Conservation (phyloP, 164 flowering plant species). For the Stephania yunnanensis region DNA sequence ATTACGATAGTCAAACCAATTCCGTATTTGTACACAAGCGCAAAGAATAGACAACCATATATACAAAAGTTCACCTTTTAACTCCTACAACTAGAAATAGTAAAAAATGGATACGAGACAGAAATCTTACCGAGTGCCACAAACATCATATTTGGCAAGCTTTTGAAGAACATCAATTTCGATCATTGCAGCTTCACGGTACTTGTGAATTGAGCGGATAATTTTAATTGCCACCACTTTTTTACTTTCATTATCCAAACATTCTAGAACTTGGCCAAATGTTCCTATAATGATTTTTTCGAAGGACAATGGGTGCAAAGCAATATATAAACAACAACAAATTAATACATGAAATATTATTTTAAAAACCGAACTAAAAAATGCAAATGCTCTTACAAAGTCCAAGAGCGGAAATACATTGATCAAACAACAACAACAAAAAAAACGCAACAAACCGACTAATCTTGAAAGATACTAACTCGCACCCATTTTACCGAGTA, state of each 20-base stretch:
- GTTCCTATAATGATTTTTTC: slow-evolving; percentile 48
- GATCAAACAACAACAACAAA: background rate
- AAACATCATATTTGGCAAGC: slow-evolving; percentile 66
- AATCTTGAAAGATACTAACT: slow-evolving; percentile 38
- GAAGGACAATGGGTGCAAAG: background rate
- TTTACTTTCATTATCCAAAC: slow-evolving; percentile 69
- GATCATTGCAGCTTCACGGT: slow-evolving; percentile 96
- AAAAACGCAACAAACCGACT: background rate
- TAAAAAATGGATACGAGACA: slow-evolving; percentile 5
- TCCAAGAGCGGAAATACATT: background rate
- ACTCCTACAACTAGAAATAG: slow-evolving; percentile 16
- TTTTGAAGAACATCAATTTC: slow-evolving; percentile 84
- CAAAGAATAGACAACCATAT: slow-evolving; percentile 66
- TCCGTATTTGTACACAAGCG: slow-evolving; percentile 99
- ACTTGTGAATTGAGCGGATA: slow-evolving; percentile 73
- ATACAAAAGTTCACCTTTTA: slow-evolving; percentile 37
- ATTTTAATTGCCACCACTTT: slow-evolving; percentile 89
- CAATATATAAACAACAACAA: background rate
- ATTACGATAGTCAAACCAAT: slow-evolving; percentile 99
- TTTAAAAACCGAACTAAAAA: background rate
- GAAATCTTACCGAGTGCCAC: slow-evolving; percentile 65
- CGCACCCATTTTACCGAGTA: slow-evolving; percentile 91
- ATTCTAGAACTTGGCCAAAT: slow-evolving; percentile 92
- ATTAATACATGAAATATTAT: background rate
- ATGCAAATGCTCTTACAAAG: background rate